Percentiles rank a stretch among this genome's conserved stretches.
Evolutionary conservation across 2,329 filamentous ascomycete species (phyloP).

Genomic region (Remersonia thermophila): DNA sequence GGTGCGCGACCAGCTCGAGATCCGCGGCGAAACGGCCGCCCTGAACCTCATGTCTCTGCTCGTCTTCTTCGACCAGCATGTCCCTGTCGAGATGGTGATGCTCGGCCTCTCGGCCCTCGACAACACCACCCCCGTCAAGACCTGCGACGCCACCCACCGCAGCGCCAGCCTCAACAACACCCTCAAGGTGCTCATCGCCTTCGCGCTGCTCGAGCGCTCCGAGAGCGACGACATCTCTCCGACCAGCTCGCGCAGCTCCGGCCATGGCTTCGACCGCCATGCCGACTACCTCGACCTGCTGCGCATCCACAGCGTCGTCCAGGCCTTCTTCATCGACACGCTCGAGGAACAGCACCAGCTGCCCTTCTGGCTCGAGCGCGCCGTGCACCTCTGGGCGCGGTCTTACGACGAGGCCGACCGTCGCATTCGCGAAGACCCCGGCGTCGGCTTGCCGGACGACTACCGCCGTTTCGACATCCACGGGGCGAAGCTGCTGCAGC

Average conservation of each 20-base stretch:
- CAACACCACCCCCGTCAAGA: constrained; percentile 33
- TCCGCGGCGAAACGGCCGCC: constrained; percentile 37
- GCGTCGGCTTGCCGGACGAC: constrained; percentile 37
- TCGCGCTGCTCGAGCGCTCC: constrained; percentile 39
- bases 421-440: constrained; percentile 29
- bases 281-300: constrained; percentile 38
- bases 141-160: constrained; percentile 26
- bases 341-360: constrained; percentile 30
- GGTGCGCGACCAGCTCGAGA: constrained; percentile 37
- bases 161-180: constrained; percentile 33
- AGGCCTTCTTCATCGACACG: constrained; percentile 38
- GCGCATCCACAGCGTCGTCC: constrained; percentile 38
- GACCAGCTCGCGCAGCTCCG: constrained; percentile 29
- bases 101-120: constrained; percentile 38
- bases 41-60: constrained; percentile 53
- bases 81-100: constrained; percentile 53
- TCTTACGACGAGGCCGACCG: constrained; percentile 35
- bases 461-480: constrained; percentile 41
- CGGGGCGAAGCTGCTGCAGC: constrained; percentile 32
- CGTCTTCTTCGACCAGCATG: constrained; percentile 51
- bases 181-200: constrained; percentile 37
- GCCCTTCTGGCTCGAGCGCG: constrained; percentile 36
- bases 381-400: constrained; percentile 34
- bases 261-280: constrained; percentile 25
- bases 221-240: constrained; percentile 29